Conservation (phyloP, 306 rosid species). For the Citrullus mucosospermus region DNA sequence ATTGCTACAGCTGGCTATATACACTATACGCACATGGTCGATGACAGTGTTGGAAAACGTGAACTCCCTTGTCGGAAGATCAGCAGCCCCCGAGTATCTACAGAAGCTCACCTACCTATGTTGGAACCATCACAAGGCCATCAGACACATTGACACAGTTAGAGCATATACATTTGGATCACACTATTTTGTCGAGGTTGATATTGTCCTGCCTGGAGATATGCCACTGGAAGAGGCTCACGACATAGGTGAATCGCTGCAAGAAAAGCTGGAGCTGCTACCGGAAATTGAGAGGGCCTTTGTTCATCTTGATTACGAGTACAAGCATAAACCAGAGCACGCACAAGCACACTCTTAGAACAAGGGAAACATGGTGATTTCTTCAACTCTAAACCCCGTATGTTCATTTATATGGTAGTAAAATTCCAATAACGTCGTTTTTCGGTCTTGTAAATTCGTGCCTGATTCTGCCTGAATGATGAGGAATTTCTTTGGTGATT, state of each 20-base stretch:
- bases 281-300: constrained; percentile 93
- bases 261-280: constrained; percentile 82
- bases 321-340: constrained; percentile 91
- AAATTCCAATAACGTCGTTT: not conserved
- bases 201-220: constrained; percentile 68
- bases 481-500: not conserved
- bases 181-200: constrained; percentile 95
- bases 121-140: constrained; percentile 95
- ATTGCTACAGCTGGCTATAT: constrained; percentile 66
- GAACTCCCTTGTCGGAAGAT: constrained; percentile 82
- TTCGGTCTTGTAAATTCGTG: not conserved
- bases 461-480: not conserved
- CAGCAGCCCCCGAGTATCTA: constrained; percentile 86
- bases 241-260: constrained; percentile 81
- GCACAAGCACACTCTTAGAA: constrained; percentile 48
- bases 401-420: not conserved
- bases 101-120: constrained; percentile 92
- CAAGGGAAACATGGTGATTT: not conserved
- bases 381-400: not conserved
- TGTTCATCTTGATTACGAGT: constrained; percentile 93
- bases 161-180: constrained; percentile 93
- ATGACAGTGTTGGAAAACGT: constrained; percentile 90
- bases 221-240: constrained; percentile 93
- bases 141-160: constrained; percentile 80
- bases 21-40: constrained; percentile 94